Conservation (phyloP, 140 eudicot genomes). For the Bidens hawaiensis region DNA sequence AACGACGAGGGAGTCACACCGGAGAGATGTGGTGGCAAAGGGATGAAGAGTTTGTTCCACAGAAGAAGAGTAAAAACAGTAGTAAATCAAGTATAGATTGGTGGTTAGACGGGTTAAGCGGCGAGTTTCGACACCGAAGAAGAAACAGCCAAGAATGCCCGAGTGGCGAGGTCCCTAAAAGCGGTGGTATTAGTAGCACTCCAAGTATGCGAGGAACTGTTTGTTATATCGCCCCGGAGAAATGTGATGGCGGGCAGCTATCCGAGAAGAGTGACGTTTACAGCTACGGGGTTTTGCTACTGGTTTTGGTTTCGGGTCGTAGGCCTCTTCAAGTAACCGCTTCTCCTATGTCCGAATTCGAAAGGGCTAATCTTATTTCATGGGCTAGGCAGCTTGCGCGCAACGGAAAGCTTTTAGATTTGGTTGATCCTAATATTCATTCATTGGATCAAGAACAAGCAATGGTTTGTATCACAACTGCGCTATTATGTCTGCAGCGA, state of each 20-base stretch:
- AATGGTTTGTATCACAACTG: slow-evolving; percentile 70
- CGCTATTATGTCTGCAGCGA: slow-evolving; percentile 72
- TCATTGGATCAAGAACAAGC: slow-evolving; percentile 59
- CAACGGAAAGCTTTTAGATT: slow-evolving; percentile 78
- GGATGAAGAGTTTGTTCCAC: slow-evolving; percentile 70
- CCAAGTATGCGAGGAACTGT: slow-evolving; percentile 99
- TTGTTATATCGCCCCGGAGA: slow-evolving; percentile 93
- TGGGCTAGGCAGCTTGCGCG: slow-evolving; percentile 94
- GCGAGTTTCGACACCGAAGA: slow-evolving; percentile 67
- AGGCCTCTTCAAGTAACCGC: slow-evolving; percentile 92
- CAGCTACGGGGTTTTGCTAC: slow-evolving; percentile 76
- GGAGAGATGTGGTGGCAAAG: slow-evolving; percentile 96
- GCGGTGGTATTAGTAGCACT: slow-evolving; percentile 92
- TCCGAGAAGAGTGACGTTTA: slow-evolving; percentile 88
- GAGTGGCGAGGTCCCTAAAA: slow-evolving; percentile 73
- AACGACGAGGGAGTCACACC: slow-evolving; percentile 44
- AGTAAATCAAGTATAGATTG: slow-evolving; percentile 76
- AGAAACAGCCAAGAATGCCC: slow-evolving; percentile 81
- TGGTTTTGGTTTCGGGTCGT: slow-evolving; percentile 87
- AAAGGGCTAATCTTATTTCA: slow-evolving; percentile 85
- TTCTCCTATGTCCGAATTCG: slow-evolving; percentile 93
- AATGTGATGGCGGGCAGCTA: slow-evolving; percentile 74
- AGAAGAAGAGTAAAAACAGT: slow-evolving; percentile 55
- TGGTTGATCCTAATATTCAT: slow-evolving; percentile 73
- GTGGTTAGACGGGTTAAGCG: slow-evolving; percentile 85